Base-by-base conservation (phyloP, 345 rosid species). In the Aquilaria malaccensis region DNA sequence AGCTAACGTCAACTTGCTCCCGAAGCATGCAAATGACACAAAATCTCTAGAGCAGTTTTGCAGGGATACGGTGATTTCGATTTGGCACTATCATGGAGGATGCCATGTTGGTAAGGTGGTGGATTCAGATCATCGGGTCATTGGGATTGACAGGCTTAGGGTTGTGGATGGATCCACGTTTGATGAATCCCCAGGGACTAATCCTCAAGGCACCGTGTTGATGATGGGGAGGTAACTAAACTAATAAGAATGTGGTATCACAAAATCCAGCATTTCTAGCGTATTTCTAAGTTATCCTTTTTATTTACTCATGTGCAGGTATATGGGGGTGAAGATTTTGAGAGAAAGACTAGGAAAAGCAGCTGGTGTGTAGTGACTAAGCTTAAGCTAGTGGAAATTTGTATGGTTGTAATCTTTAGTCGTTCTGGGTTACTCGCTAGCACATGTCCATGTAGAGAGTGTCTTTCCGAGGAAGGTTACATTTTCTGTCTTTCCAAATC, bases 1-100 rank as follows among this genome's bases (percentile, higher is more conserved):
- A 69, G 97, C 99, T 52, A 95, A 83, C 71, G 80, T 94, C 55
- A 94, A 90, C 79, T 76, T 90, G 14, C 74, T 92, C 7, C 91
- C 96, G 13, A 94, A 71, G 72, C 84, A 83, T 30, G 51, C 76
- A 33, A 86, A 94, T 50, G 97, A 94, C 76, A 90, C 95, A 61
- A 72, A 74, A 80, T 94, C 91, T 43, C 56, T 94, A 15, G 91
- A 85, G 81, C 99, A 94, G 84, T 95, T 91, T 80, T 95, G 99
- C 70, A 85, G 64, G 62, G 97, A 95, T 76, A 86, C 95, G 6
- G 96, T 95, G 64, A 78, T 88, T 85, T 83, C 96, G 33, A 95
- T 95, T 41, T 95, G 97, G 99, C 99, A 95, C 49, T 95, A 85
- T 63, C 99, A 95, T 54, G 99, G 97, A 10, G 99, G 99, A 7